Evolutionary conservation across 2,329 filamentous ascomycete species (phyloP).

Genomic region (Talaromyces sp.): DNA sequence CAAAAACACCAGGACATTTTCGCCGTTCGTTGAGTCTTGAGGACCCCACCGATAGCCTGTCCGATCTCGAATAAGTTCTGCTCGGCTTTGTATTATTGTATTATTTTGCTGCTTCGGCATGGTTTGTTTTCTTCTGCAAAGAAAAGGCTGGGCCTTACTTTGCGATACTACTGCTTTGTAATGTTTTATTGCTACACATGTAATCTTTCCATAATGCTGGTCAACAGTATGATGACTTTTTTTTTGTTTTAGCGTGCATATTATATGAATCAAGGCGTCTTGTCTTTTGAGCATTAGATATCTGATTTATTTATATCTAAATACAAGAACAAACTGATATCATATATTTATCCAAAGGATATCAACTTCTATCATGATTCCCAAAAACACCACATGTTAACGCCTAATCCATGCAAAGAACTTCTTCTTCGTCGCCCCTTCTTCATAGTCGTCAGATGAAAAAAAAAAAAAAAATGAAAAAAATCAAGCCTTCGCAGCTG

Average conservation of each 20-base stretch:
- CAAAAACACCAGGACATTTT: constrained; percentile 25
- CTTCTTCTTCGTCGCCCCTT: neutral
- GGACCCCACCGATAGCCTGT: constrained; percentile 3
- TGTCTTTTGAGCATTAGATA: neutral
- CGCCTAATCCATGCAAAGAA: neutral
- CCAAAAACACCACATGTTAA: neutral
- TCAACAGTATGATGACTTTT: constrained; percentile 4
- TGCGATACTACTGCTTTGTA: neutral
- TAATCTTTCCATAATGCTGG: neutral
- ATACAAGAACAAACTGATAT: neutral
- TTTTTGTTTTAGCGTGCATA: constrained; percentile 4
- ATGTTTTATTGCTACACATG: constrained; percentile 3
- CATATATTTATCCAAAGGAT: neutral
- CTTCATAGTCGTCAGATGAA: neutral
- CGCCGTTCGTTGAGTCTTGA: neutral
- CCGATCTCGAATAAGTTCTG: constrained; percentile 8
- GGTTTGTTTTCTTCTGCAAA: neutral
- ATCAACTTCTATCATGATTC: neutral
- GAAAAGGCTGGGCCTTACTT: neutral
- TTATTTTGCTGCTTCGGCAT: neutral
- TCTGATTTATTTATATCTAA: neutral
- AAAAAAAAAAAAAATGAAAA: too few relatives aligned
- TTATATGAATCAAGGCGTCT: neutral
- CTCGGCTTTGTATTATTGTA: neutral
- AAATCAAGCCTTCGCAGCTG: constrained; percentile 27